Conservation (phyloP, 352 stramenopile genomes). For the Globisporangium cystogenes region DNA sequence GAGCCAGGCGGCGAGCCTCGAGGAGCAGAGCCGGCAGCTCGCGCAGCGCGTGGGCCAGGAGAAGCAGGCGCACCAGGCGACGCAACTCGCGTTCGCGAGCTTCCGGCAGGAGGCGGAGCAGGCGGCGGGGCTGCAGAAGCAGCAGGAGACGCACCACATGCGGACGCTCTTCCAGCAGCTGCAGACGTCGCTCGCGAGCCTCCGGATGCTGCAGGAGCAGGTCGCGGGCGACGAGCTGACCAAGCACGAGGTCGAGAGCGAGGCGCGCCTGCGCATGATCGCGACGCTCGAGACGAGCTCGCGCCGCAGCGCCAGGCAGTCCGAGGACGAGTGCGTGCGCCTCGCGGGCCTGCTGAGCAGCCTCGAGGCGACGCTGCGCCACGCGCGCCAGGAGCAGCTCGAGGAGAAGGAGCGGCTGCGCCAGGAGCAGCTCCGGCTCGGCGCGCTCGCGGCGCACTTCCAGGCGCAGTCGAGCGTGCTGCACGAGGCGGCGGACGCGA, state of each 20-base stretch:
- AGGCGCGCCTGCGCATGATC: conserved; percentile 55
- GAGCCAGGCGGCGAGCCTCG: conserved; percentile 19
- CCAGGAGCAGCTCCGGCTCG: conserved; percentile 60
- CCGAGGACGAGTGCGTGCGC: conserved; percentile 56
- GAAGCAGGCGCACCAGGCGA: conserved; percentile 22
- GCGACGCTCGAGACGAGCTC: conserved; percentile 54
- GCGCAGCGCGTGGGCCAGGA: conserved; percentile 18
- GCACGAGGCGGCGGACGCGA: conserved; percentile 40
- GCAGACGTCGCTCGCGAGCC: conserved; percentile 39
- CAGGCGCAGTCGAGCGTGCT: conserved; percentile 53
- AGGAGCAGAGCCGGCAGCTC: conserved; percentile 26
- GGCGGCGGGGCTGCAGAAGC: conserved; percentile 22
- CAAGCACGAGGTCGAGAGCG: conserved; percentile 39
- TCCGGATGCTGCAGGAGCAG: conserved; percentile 42
- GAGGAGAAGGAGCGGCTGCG: conserved; percentile 73
- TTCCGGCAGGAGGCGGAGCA: conserved; percentile 35
- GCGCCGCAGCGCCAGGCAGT: conserved; percentile 38
- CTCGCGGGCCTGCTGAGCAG: conserved; percentile 39
- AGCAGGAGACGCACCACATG: conserved; percentile 42
- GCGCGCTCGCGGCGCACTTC: conserved; percentile 53
- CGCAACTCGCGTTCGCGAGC: conserved; percentile 19
- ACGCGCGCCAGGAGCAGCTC: conserved; percentile 47
- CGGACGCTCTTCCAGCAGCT: conserved; percentile 44
- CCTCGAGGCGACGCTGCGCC: conserved; percentile 46
- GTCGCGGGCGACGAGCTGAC: conserved; percentile 27